phyloP scores from a whole-genome alignment of 176 grass and related monocot genomes.

The Carex parvula region DNA sequence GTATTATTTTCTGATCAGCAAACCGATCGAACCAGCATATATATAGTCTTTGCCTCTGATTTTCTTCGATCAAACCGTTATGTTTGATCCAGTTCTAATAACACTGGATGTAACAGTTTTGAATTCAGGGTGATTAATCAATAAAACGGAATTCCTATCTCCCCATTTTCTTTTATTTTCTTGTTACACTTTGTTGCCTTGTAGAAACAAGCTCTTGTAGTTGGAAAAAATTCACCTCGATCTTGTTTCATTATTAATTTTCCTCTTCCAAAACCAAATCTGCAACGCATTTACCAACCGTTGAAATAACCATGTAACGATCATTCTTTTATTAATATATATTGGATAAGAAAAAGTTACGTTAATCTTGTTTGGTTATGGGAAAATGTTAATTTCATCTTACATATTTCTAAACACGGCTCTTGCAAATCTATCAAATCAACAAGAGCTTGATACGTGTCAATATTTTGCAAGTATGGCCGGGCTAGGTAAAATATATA shows the following conservation, averaged over 20 bases:
- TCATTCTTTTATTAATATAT: not conserved
- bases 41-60: too few species aligned
- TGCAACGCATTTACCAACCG: not conserved
- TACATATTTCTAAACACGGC: not conserved
- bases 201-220: not conserved
- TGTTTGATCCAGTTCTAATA: too few species aligned
- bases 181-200: not conserved
- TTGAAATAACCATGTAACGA: not conserved
- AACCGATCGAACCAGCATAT: too few species aligned
- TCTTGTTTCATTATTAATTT: not conserved
- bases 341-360: not conserved
- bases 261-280: not conserved
- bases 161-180: not conserved
- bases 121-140: not conserved
- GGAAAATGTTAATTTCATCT: not conserved
- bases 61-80: too few species aligned
- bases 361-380: not conserved
- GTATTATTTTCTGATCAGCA: not conserved
- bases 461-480: not conserved
- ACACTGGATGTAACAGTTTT: not conserved
- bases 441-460: not conserved
- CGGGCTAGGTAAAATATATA: too few species aligned
- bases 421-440: not conserved
- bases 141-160: not conserved
- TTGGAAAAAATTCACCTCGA: not conserved